These are phyloP conservation scores for Camellia sinensis DNA, from an alignment of 148 eudicot genomes.

Conservation along the genomic window DNA sequence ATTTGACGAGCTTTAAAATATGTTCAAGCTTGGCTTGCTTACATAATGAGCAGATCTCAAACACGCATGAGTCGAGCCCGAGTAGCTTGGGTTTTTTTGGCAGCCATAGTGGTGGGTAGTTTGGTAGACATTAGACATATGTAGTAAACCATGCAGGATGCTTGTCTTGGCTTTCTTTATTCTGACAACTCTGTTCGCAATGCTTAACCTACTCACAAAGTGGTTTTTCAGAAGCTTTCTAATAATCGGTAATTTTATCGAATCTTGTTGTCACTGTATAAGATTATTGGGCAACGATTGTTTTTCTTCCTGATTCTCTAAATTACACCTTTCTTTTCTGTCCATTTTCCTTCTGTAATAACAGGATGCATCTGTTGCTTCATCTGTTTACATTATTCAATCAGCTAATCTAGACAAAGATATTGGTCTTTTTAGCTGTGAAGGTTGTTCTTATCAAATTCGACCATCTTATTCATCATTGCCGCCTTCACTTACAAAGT, in stretches of 20 bases:
- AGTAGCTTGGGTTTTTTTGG: too few relatives aligned
- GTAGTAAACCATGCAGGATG: not conserved
- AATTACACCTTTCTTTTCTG: not conserved
- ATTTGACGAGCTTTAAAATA: too few relatives aligned
- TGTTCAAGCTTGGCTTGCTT: too few relatives aligned
- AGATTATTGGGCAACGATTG: not conserved
- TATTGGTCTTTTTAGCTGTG: constrained; percentile 15
- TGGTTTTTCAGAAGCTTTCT: not conserved
- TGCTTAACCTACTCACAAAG: not conserved
- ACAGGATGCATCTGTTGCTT: constrained; percentile 36
- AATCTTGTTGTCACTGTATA: not conserved
- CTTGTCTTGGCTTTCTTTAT: not conserved
- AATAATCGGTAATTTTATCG: not conserved
- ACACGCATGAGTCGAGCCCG: too few relatives aligned
- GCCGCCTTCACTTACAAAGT: constrained; percentile 35
- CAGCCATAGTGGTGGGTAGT: too few relatives aligned
- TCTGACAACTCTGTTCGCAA: not conserved
- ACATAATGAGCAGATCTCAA: too few relatives aligned
- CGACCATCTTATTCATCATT: constrained; percentile 30
- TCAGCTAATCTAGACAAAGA: constrained; percentile 15
- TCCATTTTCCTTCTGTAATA: constrained; percentile 3
- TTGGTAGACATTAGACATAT: too few relatives aligned
- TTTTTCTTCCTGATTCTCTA: not conserved
- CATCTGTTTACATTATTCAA: constrained; percentile 7
- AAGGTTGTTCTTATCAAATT: constrained; percentile 19